phyloP scores from a whole-genome alignment of 345 rosid genomes.

The Citrus reticulata region DNA sequence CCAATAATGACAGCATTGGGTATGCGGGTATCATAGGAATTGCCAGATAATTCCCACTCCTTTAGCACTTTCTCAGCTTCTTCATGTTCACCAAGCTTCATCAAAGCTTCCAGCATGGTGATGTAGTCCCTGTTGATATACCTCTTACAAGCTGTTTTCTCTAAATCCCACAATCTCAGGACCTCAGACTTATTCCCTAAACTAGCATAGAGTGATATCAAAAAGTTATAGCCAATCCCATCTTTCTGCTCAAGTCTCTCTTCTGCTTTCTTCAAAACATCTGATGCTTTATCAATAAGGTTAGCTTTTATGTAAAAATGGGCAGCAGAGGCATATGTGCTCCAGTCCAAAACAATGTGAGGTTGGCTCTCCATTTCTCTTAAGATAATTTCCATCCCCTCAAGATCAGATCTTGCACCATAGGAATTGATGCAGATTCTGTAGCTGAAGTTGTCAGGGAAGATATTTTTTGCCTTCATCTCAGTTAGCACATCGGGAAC shows the following conservation, averaged over 20 bases:
- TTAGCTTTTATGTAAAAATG: constrained; percentile 63
- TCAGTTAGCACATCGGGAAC: constrained; percentile 57
- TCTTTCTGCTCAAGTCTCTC: constrained; percentile 57
- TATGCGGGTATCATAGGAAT: constrained; percentile 53
- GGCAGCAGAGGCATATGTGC: constrained; percentile 71
- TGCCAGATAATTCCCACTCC: constrained; percentile 72
- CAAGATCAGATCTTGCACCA: constrained; percentile 53
- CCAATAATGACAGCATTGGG: constrained; percentile 46
- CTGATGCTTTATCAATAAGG: constrained; percentile 40
- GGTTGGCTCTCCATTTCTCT: constrained; percentile 66
- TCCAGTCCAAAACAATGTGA: constrained; percentile 71
- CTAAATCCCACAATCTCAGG: constrained; percentile 62
- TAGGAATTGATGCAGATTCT: constrained; percentile 74
- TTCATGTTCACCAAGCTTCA: constrained; percentile 57
- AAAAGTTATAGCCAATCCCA: constrained; percentile 62
- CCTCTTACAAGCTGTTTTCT: constrained; percentile 61
- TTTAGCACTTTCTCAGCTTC: constrained; percentile 63
- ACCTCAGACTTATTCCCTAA: constrained; percentile 60
- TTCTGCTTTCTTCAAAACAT: constrained; percentile 59
- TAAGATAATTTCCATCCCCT: constrained; percentile 49
- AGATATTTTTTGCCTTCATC: constrained; percentile 60
- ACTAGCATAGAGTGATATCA: constrained; percentile 69
- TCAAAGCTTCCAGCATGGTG: constrained; percentile 57
- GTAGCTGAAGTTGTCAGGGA: constrained; percentile 77
- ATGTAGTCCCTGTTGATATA: constrained; percentile 62